Percentiles rank a stretch among this genome's conserved stretches.
Conservation (phyloP, 768 basidiomycete genomes). For the Lactarius quietus region DNA sequence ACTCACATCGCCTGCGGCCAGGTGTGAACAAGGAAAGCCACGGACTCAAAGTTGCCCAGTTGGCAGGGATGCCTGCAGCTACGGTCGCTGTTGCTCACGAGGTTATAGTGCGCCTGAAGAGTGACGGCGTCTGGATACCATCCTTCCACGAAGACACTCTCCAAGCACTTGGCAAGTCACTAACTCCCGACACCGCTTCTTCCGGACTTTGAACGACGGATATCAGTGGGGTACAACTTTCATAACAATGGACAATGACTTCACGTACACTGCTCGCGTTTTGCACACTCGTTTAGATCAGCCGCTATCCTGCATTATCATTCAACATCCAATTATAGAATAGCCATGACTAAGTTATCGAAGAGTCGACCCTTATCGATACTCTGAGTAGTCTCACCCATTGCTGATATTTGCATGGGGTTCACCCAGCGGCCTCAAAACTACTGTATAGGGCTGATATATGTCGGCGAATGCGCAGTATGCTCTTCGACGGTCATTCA, state of each 20-base stretch:
- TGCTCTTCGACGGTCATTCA: neutral
- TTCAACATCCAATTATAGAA: neutral
- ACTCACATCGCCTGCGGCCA: constrained; percentile 73
- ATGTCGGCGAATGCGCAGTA: neutral
- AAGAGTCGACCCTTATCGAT: no score
- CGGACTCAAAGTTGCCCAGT: constrained; percentile 82
- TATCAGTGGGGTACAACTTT: neutral
- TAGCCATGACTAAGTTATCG: no score
- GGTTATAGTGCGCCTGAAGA: constrained; percentile 43
- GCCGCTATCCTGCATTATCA: neutral
- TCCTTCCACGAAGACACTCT: constrained; percentile 6
- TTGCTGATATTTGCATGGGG: neutral
- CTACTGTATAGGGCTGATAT: neutral
- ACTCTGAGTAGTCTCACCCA: neutral
- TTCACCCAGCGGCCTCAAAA: neutral
- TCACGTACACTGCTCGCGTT: neutral
- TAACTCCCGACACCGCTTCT: constrained; percentile 1
- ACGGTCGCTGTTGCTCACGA: constrained; percentile 59
- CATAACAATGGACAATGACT: neutral
- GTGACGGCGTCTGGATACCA: constrained; percentile 15
- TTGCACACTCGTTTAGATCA: neutral
- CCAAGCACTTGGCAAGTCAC: constrained; percentile 22
- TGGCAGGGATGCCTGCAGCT: constrained; percentile 75
- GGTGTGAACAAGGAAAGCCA: constrained; percentile 92
- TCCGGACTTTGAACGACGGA: neutral